A percentile compares a stretch with the other conserved stretches of the same genome.
phyloP scores from a whole-genome alignment of 2,329 filamentous ascomycete species.

The Talaromyces albobiverticillius region DNA sequence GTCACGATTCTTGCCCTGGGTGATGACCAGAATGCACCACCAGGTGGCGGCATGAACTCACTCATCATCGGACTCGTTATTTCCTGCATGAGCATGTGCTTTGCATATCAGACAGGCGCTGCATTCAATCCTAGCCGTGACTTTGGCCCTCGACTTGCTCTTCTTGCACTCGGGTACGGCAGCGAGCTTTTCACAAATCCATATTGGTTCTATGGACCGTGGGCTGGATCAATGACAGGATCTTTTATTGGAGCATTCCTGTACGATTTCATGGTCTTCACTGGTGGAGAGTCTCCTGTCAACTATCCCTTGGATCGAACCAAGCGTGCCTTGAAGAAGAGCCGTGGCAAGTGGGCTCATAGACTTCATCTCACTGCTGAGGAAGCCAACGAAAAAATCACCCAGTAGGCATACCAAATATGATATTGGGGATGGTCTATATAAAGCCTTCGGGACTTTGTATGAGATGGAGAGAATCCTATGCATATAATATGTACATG shows the following conservation, averaged over 20 bases:
- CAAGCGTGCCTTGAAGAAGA: constrained; percentile 46
- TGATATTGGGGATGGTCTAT: not conserved
- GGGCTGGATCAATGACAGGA: constrained; percentile 37
- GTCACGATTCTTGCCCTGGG: constrained; percentile 45
- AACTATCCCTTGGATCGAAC: constrained; percentile 49
- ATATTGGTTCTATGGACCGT: constrained; percentile 49
- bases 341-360: constrained; percentile 27
- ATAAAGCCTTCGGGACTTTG: not conserved
- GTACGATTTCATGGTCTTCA: constrained; percentile 53
- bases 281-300: constrained; percentile 50
- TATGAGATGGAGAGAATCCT: not conserved
- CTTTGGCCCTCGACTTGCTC: constrained; percentile 48
- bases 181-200: constrained; percentile 39
- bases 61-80: constrained; percentile 48
- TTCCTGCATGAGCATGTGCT: constrained; percentile 30
- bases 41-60: constrained; percentile 52
- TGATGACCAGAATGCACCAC: constrained; percentile 47
- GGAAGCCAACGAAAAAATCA: not conserved
- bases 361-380: constrained; percentile 22
- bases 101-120: constrained; percentile 48
- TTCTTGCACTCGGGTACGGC: constrained; percentile 46
- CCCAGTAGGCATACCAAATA: not conserved
- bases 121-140: constrained; percentile 51
- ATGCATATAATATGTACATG: not conserved
- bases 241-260: constrained; percentile 46